phyloP scores from a whole-genome alignment of 75 land plant species.

The Cunninghamia lanceolata region DNA sequence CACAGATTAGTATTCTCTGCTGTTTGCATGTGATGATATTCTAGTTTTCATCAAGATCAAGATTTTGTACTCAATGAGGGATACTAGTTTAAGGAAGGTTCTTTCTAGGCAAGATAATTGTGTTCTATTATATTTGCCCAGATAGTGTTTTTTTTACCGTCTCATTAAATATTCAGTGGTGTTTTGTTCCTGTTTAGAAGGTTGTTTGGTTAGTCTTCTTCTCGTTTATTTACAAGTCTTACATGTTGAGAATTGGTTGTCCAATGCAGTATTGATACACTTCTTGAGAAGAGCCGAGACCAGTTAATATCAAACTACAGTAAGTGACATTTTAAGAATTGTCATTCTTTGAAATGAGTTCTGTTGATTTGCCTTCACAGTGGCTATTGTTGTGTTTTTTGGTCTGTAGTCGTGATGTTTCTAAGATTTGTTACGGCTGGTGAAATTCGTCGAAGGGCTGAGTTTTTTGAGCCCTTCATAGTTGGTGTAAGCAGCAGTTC shows the following conservation, averaged over 20 bases:
- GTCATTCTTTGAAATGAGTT: background rate
- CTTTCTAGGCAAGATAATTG: background rate
- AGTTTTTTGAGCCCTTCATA: slow-evolving; percentile 95
- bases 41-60: background rate
- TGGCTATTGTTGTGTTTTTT: background rate
- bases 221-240: background rate
- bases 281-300: slow-evolving; percentile 69
- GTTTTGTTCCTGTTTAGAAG: background rate
- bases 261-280: slow-evolving; percentile 63
- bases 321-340: slow-evolving; percentile 22
- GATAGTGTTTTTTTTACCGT: background rate
- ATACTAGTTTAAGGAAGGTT: background rate
- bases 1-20: background rate
- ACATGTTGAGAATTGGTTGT: background rate
- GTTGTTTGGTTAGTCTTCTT: background rate
- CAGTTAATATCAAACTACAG: slow-evolving; percentile 84
- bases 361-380: slow-evolving; percentile 7
- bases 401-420: slow-evolving; percentile 88
- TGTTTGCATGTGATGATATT: background rate
- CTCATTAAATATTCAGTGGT: background rate
- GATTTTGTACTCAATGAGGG: background rate
- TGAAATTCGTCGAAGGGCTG: slow-evolving; percentile 83
- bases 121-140: background rate
- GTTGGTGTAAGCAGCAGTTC: slow-evolving; percentile 62
- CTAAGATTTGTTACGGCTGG: slow-evolving; percentile 96